These are phyloP conservation scores for Claviceps citrina DNA, from an alignment of 2,329 filamentous ascomycete genomes.

Conservation along the genomic window DNA sequence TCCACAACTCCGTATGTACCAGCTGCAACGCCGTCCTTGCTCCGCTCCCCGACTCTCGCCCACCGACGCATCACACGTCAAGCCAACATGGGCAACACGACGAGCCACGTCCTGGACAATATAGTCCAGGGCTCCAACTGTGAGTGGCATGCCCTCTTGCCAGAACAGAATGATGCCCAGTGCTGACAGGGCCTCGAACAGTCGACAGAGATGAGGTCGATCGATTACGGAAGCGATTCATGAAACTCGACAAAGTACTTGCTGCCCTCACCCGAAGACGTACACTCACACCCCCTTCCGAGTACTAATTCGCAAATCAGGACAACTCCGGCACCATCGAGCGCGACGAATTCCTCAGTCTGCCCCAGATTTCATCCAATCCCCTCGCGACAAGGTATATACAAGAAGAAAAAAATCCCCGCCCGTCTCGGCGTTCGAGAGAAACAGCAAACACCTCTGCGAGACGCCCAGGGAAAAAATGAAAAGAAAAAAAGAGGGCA, in stretches of 20 bases:
- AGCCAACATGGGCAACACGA: slow-evolving; percentile 49
- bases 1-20: too few species aligned
- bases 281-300: too few species aligned
- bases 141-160: slow-evolving; percentile 25
- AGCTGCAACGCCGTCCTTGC: too few species aligned
- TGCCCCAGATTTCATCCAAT: slow-evolving; percentile 95
- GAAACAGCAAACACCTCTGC: background rate
- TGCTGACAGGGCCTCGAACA: slow-evolving; percentile 21
- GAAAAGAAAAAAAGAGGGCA: too few species aligned
- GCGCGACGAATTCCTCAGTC: slow-evolving; percentile 90
- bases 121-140: slow-evolving; percentile 96
- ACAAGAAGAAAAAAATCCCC: background rate
- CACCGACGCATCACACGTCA: background rate
- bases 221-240: slow-evolving; percentile 87
- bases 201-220: slow-evolving; percentile 97
- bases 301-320: slow-evolving; percentile 27
- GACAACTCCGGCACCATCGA: slow-evolving; percentile 98
- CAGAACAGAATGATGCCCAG: background rate
- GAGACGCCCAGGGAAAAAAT: too few species aligned
- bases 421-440: too few species aligned
- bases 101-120: slow-evolving; percentile 70
- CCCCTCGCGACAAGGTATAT: slow-evolving; percentile 79
- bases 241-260: slow-evolving; percentile 91
- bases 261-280: background rate
- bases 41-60: background rate